These are phyloP conservation scores for Abelmoschus esculentus DNA, from an alignment of 345 rosid species.

Conservation along the genomic window DNA sequence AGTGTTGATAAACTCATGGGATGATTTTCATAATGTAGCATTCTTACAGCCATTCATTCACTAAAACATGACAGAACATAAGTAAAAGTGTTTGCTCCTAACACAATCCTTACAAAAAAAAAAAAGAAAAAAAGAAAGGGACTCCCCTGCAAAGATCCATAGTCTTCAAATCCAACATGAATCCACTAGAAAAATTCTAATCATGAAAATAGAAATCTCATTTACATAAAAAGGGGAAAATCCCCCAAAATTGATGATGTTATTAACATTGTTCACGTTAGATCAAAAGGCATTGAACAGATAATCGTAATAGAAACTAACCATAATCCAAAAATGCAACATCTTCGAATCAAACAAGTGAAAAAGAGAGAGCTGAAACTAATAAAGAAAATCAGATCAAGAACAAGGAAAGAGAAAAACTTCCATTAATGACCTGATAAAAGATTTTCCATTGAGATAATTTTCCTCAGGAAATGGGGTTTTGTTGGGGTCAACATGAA, in stretches of 20 bases:
- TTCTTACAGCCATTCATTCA: neutral
- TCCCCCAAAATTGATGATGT: neutral
- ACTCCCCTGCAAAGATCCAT: neutral
- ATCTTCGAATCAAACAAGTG: neutral
- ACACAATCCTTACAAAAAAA: conserved; percentile 1
- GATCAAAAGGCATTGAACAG: neutral
- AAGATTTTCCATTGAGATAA: conserved; percentile 32
- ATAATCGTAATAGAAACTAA: neutral
- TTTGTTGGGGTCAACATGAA: conserved; percentile 2
- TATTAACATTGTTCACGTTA: neutral
- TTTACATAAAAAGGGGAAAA: neutral
- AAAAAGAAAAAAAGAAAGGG: neutral
- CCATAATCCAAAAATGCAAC: neutral
- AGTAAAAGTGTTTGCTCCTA: neutral
- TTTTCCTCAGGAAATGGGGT: conserved; percentile 19
- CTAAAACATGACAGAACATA: neutral
- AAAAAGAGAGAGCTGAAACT: neutral
- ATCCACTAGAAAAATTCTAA: neutral
- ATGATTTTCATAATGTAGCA: neutral
- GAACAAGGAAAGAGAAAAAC: neutral
- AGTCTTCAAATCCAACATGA: neutral
- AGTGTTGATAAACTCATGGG: neutral
- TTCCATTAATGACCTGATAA: conserved; percentile 17
- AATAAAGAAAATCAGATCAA: conserved; percentile 10
- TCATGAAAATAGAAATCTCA: neutral